Conservation (phyloP, 2,329 filamentous ascomycete genomes). For the Colletotrichum gigasporum region DNA sequence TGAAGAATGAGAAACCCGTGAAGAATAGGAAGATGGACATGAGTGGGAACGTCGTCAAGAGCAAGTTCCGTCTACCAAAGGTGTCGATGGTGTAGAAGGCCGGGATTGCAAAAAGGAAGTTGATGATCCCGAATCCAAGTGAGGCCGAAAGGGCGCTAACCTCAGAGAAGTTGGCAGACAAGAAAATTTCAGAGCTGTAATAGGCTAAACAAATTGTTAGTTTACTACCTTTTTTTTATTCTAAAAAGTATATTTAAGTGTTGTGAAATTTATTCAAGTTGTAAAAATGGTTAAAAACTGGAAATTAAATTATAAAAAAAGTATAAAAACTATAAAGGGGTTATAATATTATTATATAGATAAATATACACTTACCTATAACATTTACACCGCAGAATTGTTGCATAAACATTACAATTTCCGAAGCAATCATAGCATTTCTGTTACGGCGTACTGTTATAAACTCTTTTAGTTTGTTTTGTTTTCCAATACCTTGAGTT, state of each 20-base stretch:
- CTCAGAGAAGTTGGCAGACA: conserved; percentile 60
- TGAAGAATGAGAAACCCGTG: conserved; percentile 57
- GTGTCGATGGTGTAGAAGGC: conserved; percentile 75
- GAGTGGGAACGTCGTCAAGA: conserved; percentile 71
- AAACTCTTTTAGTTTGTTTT: conserved; percentile 63
- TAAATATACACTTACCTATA: conserved; percentile 2
- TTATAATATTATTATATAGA: not conserved
- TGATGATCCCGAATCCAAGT: conserved; percentile 71
- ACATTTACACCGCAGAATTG: conserved; percentile 45
- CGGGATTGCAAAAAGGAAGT: conserved; percentile 71
- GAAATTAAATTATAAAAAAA: too few relatives aligned
- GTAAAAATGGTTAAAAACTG: too few relatives aligned
- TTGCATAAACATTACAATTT: conserved; percentile 75
- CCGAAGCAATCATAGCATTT: conserved; percentile 66
- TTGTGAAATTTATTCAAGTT: too few relatives aligned
- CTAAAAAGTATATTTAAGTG: too few relatives aligned
- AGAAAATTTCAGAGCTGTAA: conserved; percentile 70
- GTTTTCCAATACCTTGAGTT: conserved; percentile 55
- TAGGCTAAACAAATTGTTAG: conserved; percentile 50
- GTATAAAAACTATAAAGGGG: too few relatives aligned
- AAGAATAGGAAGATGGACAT: conserved; percentile 65
- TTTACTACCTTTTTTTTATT: too few relatives aligned
- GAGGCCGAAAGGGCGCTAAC: conserved; percentile 66
- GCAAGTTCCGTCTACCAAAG: conserved; percentile 71
- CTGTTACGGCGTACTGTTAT: conserved; percentile 70